Conservation (phyloP, 176 grass and related monocot genomes). For the Tuctoria greenei region DNA sequence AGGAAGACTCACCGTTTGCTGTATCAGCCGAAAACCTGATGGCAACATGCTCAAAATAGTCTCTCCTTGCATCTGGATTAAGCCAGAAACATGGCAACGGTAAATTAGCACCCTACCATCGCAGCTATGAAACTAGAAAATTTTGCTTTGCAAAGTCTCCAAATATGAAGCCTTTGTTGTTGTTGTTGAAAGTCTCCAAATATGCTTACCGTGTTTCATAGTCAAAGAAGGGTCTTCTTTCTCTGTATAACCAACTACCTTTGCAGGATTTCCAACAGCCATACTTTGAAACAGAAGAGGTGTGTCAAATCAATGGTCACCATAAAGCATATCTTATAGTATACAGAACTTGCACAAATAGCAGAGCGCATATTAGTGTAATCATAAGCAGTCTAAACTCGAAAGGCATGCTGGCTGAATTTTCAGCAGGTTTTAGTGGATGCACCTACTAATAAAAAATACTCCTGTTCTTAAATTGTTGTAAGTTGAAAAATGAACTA, state of each 20-base stretch:
- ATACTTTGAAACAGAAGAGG: slow-evolving; percentile 54
- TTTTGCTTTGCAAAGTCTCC: not conserved
- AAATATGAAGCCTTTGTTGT: not conserved
- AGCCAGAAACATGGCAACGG: slow-evolving; percentile 24
- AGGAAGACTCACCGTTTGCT: slow-evolving; percentile 47
- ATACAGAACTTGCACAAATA: not conserved
- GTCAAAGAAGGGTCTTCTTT: slow-evolving; percentile 95
- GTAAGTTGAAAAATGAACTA: too few relatives aligned
- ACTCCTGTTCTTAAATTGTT: too few relatives aligned
- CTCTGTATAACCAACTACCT: slow-evolving; percentile 75
- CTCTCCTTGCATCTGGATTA: slow-evolving; percentile 76
- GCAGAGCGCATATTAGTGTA: not conserved
- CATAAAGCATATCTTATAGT: not conserved
- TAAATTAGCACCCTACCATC: not conserved
- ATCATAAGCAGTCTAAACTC: not conserved
- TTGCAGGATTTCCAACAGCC: slow-evolving; percentile 97
- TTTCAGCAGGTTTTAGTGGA: not conserved
- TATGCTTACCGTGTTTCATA: slow-evolving; percentile 91
- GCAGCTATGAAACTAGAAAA: slow-evolving; percentile 14
- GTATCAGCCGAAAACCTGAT: slow-evolving; percentile 45
- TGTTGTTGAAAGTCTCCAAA: not conserved
- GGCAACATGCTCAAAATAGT: slow-evolving; percentile 91
- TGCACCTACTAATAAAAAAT: not conserved
- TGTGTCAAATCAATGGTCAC: slow-evolving; percentile 4
- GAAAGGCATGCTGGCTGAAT: not conserved